Conservation (phyloP, 2,329 filamentous ascomycete species). For the Bretziella fagacearum region DNA sequence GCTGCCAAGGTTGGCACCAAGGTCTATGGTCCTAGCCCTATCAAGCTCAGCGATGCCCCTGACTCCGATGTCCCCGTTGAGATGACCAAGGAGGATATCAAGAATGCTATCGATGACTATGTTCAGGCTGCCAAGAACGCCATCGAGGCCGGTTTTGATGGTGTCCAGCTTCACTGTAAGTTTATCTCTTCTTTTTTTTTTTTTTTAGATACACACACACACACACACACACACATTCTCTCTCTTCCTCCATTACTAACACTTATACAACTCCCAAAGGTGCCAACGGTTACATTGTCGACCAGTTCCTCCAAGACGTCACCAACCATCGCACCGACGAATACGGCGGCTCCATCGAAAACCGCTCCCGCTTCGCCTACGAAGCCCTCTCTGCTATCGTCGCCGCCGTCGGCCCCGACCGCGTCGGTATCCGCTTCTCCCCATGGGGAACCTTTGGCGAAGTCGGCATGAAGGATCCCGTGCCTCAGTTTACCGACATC, state of each 20-base stretch:
- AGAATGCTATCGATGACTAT: conserved; percentile 43
- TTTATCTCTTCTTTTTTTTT: background rate
- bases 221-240: too few relatives aligned
- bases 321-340: conserved; percentile 35
- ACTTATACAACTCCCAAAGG: conserved; percentile 16
- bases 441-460: conserved; percentile 42
- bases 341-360: conserved; percentile 38
- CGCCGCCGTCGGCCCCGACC: conserved; percentile 31
- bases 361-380: conserved; percentile 32
- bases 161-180: conserved; percentile 37
- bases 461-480: conserved; percentile 37
- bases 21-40: conserved; percentile 7
- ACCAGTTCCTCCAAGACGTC: conserved; percentile 40
- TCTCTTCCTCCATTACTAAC: too few relatives aligned
- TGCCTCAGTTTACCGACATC: conserved; percentile 41
- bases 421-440: conserved; percentile 36
- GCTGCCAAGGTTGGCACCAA: conserved; percentile 5
- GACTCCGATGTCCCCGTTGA: conserved; percentile 40
- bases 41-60: conserved; percentile 24
- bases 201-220: too few relatives aligned
- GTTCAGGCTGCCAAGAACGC: conserved; percentile 38
- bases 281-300: conserved; percentile 45
- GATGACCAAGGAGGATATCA: conserved; percentile 51
- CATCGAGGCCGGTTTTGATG: conserved; percentile 49
- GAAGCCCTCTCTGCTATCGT: conserved; percentile 30